Evolutionary conservation across 192 early-diverging fungal species (phyloP).

Genomic region (Lobosporangium transversale): DNA sequence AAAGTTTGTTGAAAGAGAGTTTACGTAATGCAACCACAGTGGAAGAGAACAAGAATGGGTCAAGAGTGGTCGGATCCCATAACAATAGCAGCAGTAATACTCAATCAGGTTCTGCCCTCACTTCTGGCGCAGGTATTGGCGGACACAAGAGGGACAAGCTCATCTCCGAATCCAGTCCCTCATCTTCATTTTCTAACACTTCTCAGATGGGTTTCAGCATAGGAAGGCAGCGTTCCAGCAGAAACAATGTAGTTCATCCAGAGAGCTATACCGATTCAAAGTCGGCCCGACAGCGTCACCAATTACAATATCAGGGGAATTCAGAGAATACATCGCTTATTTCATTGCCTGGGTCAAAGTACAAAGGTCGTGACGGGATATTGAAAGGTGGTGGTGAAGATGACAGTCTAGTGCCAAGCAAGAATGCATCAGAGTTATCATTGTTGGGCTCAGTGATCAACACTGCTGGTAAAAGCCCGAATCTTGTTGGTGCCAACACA

Average conservation of each 20-base stretch:
- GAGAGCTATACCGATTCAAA: constrained; percentile 2
- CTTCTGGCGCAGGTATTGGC: constrained; percentile 6
- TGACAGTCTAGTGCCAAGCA: neutral
- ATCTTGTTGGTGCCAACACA: constrained; percentile 22
- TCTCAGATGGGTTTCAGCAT: constrained; percentile 20
- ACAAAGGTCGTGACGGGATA: constrained; percentile 7
- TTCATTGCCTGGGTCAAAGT: constrained; percentile 38
- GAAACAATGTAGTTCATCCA: constrained; percentile 6
- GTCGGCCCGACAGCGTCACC: neutral
- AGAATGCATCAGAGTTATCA: constrained; percentile 17
- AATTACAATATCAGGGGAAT: neutral
- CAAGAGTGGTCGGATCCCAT: constrained; percentile 1
- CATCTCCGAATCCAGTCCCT: constrained; percentile 26
- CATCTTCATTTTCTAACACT: constrained; percentile 25
- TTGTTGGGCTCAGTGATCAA: constrained; percentile 8
- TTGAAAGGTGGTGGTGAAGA: neutral
- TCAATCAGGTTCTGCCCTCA: constrained; percentile 15
- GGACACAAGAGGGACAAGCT: constrained; percentile 13
- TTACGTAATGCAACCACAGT: constrained; percentile 35
- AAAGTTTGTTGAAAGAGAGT: constrained; percentile 29
- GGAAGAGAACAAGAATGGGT: constrained; percentile 20
- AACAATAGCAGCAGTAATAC: constrained; percentile 14
- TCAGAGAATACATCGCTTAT: constrained; percentile 21
- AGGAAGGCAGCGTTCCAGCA: constrained; percentile 1
- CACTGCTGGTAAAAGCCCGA: constrained; percentile 1